phyloP scores from a whole-genome alignment of 2,329 filamentous ascomycete genomes.

The Fusarium solani-melongenae region DNA sequence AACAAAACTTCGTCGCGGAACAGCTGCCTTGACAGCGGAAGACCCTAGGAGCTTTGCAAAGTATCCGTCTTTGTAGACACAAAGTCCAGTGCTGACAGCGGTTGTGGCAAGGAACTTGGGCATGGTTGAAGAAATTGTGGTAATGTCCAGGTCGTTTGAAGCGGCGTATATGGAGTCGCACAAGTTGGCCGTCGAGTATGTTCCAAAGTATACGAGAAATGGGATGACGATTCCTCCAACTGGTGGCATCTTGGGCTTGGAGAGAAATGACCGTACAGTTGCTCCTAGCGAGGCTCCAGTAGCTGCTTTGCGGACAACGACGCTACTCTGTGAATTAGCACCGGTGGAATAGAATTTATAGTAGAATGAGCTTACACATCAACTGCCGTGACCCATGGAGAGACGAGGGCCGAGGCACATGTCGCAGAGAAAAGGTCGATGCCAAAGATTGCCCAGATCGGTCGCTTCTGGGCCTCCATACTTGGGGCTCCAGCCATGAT shows the following conservation, averaged over 20 bases:
- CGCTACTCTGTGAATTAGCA: background rate
- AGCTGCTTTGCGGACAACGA: slow-evolving; percentile 20
- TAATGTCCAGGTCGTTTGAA: slow-evolving; percentile 1
- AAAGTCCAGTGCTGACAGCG: slow-evolving; percentile 8
- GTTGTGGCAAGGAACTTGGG: slow-evolving; percentile 28
- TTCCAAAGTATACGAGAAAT: slow-evolving; percentile 28
- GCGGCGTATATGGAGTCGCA: slow-evolving; percentile 20
- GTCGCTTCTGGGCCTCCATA: slow-evolving; percentile 5
- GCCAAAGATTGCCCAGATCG: slow-evolving; percentile 23
- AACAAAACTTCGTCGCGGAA: background rate
- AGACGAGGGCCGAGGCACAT: slow-evolving; percentile 24
- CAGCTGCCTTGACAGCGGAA: background rate
- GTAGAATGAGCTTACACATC: slow-evolving; percentile 12
- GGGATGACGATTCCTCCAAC: slow-evolving; percentile 15
- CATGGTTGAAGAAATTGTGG: slow-evolving; percentile 8
- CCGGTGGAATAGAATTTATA: background rate
- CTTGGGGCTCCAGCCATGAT: slow-evolving; percentile 19
- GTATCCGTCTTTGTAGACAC: slow-evolving; percentile 15
- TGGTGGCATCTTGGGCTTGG: slow-evolving; percentile 5
- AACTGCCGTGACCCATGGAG: slow-evolving; percentile 31
- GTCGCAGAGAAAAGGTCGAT: slow-evolving; percentile 21
- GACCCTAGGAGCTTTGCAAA: slow-evolving; percentile 5
- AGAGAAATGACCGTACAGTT: slow-evolving; percentile 9
- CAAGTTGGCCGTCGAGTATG: slow-evolving; percentile 25
- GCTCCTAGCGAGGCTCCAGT: slow-evolving; percentile 11